A percentile compares a stretch with the other conserved stretches of the same genome.
These are phyloP conservation scores for Irineochytrium annulatum DNA, from an alignment of 192 early-diverging fungal genomes.

Conservation along the genomic window DNA sequence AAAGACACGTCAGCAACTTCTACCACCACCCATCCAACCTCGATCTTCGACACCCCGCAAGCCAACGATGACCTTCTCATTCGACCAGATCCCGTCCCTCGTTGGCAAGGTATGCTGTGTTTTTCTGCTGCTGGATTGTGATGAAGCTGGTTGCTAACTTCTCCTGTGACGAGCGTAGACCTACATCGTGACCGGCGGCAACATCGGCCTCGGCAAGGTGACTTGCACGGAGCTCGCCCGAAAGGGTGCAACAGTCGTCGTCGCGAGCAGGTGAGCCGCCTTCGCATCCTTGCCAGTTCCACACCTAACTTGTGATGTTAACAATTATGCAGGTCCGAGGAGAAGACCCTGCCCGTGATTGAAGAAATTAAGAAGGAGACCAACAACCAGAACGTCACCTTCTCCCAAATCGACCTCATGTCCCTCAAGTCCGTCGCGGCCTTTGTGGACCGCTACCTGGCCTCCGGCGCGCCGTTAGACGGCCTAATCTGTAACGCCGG, in stretches of 20 bases:
- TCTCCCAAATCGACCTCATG: slow-evolving; percentile 24
- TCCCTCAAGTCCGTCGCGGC: slow-evolving; percentile 31
- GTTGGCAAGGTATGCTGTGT: slow-evolving; percentile 4
- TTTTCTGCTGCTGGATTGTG: too few relatives aligned
- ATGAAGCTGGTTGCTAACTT: too few relatives aligned
- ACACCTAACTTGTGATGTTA: too few relatives aligned
- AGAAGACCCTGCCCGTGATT: slow-evolving; percentile 27
- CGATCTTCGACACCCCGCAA: too few relatives aligned
- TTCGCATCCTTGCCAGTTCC: not conserved
- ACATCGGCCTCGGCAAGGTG: slow-evolving; percentile 34
- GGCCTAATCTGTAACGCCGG: slow-evolving; percentile 67
- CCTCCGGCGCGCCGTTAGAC: slow-evolving; percentile 33
- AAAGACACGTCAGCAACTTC: too few relatives aligned
- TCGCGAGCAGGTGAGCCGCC: not conserved
- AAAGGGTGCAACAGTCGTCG: slow-evolving; percentile 22
- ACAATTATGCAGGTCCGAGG: slow-evolving; percentile 21
- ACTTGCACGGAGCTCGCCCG: slow-evolving; percentile 17
- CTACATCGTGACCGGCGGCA: slow-evolving; percentile 39
- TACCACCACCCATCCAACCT: too few relatives aligned
- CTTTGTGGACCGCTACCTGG: slow-evolving; percentile 34
- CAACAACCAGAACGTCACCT: slow-evolving; percentile 19
- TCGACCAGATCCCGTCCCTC: slow-evolving; percentile 9
- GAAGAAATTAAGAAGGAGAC: slow-evolving; percentile 22
- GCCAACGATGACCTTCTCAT: not conserved
- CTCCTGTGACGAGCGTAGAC: too few relatives aligned